Conservation (phyloP, 129 eudicot genomes). For the Mikania micrantha region DNA sequence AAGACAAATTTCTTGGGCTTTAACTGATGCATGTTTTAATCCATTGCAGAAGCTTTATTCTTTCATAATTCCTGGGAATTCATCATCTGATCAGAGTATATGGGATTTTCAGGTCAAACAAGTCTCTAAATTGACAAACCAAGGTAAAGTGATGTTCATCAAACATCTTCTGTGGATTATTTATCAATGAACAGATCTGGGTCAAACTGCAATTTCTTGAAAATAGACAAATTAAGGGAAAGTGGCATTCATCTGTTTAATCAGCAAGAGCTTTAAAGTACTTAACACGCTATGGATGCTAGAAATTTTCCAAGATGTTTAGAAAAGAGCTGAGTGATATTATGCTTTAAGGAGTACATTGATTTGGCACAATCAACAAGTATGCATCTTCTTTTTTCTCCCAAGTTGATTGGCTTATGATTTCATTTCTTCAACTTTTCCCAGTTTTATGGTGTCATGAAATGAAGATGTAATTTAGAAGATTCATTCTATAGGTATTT, state of each 20-base stretch:
- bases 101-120: no score
- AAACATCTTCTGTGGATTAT: background rate
- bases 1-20: background rate
- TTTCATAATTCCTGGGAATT: background rate
- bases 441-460: background rate
- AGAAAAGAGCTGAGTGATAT: background rate
- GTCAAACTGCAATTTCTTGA: background rate
- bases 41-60: slow-evolving; percentile 11
- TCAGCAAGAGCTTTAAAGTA: no score
- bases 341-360: background rate
- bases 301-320: background rate
- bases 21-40: background rate
- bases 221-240: background rate
- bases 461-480: background rate
- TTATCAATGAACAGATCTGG: background rate
- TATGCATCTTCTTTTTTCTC: background rate
- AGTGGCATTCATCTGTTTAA: no score
- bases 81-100: slow-evolving; percentile 1
- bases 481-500: background rate
- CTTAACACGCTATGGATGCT: background rate
- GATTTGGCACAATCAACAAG: background rate
- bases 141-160: no score
- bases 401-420: background rate
- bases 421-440: background rate
- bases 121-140: no score